A percentile compares a stretch with the other conserved stretches of the same genome.
Evolutionary conservation across 805 yeast genomes (phyloP).

Genomic region (Ogataea ganodermae): DNA sequence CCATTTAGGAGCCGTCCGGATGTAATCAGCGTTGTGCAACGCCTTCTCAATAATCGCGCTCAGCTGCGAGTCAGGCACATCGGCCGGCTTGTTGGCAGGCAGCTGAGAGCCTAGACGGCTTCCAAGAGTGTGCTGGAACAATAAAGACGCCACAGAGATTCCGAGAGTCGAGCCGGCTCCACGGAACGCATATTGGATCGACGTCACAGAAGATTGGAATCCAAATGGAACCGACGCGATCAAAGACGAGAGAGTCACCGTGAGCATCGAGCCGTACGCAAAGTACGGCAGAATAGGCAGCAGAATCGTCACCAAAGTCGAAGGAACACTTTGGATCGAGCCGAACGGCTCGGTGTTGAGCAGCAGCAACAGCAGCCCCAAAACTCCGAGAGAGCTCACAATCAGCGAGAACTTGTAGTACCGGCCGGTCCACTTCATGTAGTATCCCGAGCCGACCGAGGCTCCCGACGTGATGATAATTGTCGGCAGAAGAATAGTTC

Average conservation of each 20-base stretch:
- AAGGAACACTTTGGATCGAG: constrained; percentile 12
- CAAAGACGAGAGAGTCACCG: constrained; percentile 65
- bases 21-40: constrained; percentile 56
- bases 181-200: constrained; percentile 66
- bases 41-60: constrained; percentile 51
- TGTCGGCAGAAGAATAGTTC: constrained; percentile 60
- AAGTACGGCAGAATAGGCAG: constrained; percentile 52
- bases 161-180: constrained; percentile 69
- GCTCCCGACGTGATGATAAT: constrained; percentile 60
- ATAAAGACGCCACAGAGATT: constrained; percentile 62
- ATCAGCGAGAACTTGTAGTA: constrained; percentile 50
- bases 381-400: constrained; percentile 43
- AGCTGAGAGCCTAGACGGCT: constrained; percentile 33
- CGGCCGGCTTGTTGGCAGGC: constrained; percentile 34
- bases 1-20: constrained; percentile 54
- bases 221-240: constrained; percentile 72
- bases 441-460: constrained; percentile 62
- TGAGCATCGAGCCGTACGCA: constrained; percentile 60
- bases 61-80: constrained; percentile 42
- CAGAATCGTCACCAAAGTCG: constrained; percentile 42
- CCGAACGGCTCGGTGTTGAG: constrained; percentile 26
- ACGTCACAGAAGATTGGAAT: constrained; percentile 66
- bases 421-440: constrained; percentile 64
- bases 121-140: constrained; percentile 52
- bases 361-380: constrained; percentile 41